Evolutionary conservation across 495 filamentous ascomycete genomes (phyloP), one percentile per base, ranked within the genome.

Genomic region (Penicillium macrosclerotiorum): DNA sequence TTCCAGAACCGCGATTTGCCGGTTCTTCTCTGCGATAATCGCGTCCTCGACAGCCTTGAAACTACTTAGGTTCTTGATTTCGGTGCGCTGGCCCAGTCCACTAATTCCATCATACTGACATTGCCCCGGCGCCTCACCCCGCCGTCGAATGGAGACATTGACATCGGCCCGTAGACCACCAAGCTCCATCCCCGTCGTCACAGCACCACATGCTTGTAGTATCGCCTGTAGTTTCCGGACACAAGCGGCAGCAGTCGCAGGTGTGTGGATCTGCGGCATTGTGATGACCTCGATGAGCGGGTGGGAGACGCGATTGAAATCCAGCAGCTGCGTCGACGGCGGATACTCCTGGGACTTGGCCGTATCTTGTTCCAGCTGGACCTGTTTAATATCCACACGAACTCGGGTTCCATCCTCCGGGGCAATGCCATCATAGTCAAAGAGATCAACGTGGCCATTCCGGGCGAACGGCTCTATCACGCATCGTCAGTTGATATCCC

Each of bases 351-450:
- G 80, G 1, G 94, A 95, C 64, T 96, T 97, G 34, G 90, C 93
- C 7, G 93, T 98, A 63, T 98, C 93, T 67, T 98, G 93, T 68
- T 98, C 93, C 69, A 98, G 79, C 66, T 98, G 94, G 5, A 98
- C 77, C 64, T 96, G 92, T 56, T 90, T 85, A 57, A 98, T 96
- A 18, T 82, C 86, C 30, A 97, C 73, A 1, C 69, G 73, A 9
- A 95, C 63, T 8, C 72, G 53, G 4, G 85, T 76, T 1, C 86
- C 86, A 49, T 84, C 78, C 58, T 87, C 79, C 3, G 77, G 73
- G 0, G 83, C 83, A 37, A 96, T 87, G 2, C 89, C 91, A 59
- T 96, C 93, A 56, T 89, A 75, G 13, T 79, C 65, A 47, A 76
- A 81, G 1, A 98, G 73, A 5, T 75, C 74, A 12, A 98, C 72